Base-by-base conservation (phyloP, 768 basidiomycete species). In the Leccinum imitatum region DNA sequence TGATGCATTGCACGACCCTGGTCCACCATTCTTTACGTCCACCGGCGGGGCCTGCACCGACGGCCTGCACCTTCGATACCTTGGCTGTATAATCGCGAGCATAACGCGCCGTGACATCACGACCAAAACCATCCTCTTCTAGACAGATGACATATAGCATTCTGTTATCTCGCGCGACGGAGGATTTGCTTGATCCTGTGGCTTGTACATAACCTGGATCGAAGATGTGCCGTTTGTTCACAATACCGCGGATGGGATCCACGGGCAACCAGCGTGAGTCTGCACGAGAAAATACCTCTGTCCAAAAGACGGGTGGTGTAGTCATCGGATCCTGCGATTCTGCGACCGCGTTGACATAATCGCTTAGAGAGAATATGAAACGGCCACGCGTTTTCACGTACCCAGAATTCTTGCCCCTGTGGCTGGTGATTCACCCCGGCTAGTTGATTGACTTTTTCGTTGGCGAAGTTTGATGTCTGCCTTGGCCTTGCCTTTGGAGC, bases 91-190 rank as follows among this genome's bases (percentile, higher is more conserved):
- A 97, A 54, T 90, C 84, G 62, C 81, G 84, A 3, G 93, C 90
- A 75, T 98, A 98, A 46, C 96, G 81, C 33, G 89, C 80, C 0
- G 97, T 98, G 4, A 98, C 90, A 69, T 99, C 97, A 57, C 92
- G 82, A 14, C 87, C 93, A 68, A 85, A 93, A 0, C 91, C 91
- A 70, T 99, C 96, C 71, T 98, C 96, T 73, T 99, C 96, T 46
- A 94, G 87, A 2, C 90, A 95, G 5, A 98, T 72, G 3, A 98
- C 97, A 73, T 98, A 99, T 2, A 91, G 73, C 87, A 99, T 90
- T 44, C 93, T 82, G 66, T 98, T 95, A 65, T 92, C 88, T 50
- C 78, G 77, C 50, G 67, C 66, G 55, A 66, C 60, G 54, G 48
- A 8, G 39, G 33, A 14, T 59, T 54, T 65, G 48, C 47, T 68